Evolutionary conservation across 2,329 filamentous ascomycete genomes (phyloP).

Genomic region (Pseudopyrenochaeta lycopersici): DNA sequence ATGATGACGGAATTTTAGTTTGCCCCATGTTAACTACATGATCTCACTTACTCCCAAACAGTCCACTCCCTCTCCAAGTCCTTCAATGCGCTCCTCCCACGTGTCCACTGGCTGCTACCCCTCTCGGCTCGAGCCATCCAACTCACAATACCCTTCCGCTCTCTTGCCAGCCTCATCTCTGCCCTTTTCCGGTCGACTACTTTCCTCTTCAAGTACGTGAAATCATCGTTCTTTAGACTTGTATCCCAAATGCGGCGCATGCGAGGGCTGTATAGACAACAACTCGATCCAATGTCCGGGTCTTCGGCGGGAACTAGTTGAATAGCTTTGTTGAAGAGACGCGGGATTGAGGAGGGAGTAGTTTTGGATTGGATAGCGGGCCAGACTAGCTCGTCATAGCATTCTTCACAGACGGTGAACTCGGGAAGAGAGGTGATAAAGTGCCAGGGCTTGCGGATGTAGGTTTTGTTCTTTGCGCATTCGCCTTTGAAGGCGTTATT

Average conservation of each 20-base stretch:
- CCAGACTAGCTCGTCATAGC: slow-evolving; percentile 81
- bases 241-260: slow-evolving; percentile 79
- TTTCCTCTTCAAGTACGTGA: slow-evolving; percentile 68
- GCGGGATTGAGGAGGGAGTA: slow-evolving; percentile 51
- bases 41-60: slow-evolving; percentile 35
- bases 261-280: slow-evolving; percentile 80
- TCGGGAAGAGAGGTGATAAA: slow-evolving; percentile 77
- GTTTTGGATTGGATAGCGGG: slow-evolving; percentile 65
- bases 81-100: slow-evolving; percentile 34
- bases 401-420: slow-evolving; percentile 87
- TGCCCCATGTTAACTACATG: background rate
- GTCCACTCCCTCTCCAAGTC: slow-evolving; percentile 41
- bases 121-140: slow-evolving; percentile 35
- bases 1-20: background rate
- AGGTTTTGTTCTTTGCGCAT: slow-evolving; percentile 71
- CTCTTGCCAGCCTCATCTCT: slow-evolving; percentile 55
- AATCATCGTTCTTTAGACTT: slow-evolving; percentile 73
- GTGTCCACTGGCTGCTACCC: slow-evolving; percentile 33
- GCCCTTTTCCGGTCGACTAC: slow-evolving; percentile 61
- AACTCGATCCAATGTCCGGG: slow-evolving; percentile 58
- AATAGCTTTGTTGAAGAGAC: slow-evolving; percentile 61
- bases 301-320: slow-evolving; percentile 64
- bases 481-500: slow-evolving; percentile 56
- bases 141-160: slow-evolving; percentile 45
- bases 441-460: slow-evolving; percentile 76